Percentiles rank a stretch among this genome's conserved stretches.
Conservation (phyloP, 345 rosid species). For the Luvunga scandens region DNA sequence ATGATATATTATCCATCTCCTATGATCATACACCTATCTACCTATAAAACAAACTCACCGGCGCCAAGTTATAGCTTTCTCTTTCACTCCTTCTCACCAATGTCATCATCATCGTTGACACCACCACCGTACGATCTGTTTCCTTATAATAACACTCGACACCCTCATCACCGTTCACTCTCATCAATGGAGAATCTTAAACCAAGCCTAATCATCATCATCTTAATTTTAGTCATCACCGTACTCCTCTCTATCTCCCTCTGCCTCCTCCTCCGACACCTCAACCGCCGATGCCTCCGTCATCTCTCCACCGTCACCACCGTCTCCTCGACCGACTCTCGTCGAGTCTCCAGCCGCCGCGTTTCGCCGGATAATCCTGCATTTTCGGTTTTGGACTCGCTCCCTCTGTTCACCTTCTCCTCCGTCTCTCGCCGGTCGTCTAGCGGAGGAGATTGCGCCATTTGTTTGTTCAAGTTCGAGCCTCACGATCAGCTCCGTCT, state of each 20-base stretch:
- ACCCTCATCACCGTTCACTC: constrained; percentile 16
- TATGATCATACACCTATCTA: too few relatives aligned
- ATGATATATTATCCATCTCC: too few relatives aligned
- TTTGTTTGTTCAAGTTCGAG: constrained; percentile 77
- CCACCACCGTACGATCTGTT: constrained; percentile 22
- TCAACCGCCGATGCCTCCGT: constrained; percentile 54
- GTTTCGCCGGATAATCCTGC: constrained; percentile 47
- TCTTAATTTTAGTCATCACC: constrained; percentile 55
- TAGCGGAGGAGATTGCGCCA: constrained; percentile 65
- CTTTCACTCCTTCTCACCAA: background rate
- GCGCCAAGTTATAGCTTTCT: background rate
- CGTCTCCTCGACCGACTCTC: constrained; percentile 18
- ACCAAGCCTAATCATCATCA: constrained; percentile 59
- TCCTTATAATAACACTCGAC: background rate
- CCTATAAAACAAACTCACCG: background rate
- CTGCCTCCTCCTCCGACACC: constrained; percentile 70
- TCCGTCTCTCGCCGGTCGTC: constrained; percentile 64
- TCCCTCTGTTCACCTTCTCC: constrained; percentile 75
- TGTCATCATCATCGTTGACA: background rate
- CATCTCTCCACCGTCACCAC: constrained; percentile 29
- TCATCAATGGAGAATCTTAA: constrained; percentile 45
- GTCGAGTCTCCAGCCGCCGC: constrained; percentile 34
- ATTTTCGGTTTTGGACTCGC: constrained; percentile 48
- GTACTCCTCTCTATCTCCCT: constrained; percentile 60
- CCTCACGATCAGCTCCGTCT: constrained; percentile 76